These are phyloP conservation scores for Zychaea mexicana DNA, from an alignment of 371 early-diverging fungal species.

Conservation along the genomic window DNA sequence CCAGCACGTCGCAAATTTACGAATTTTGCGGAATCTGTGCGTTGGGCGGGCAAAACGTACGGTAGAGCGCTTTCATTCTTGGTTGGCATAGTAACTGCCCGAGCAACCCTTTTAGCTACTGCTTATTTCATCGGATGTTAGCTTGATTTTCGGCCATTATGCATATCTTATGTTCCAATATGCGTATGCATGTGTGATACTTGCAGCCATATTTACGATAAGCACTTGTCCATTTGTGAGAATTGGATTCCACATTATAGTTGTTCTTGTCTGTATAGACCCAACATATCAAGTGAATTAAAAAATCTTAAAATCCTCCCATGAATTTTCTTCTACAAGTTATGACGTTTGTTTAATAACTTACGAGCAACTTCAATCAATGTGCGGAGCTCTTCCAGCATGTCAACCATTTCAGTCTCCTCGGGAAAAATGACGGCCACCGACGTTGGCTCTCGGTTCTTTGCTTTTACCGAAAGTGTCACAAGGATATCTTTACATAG, in stretches of 20 bases:
- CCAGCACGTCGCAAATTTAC: slow-evolving; percentile 37
- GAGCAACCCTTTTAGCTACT: slow-evolving; percentile 14
- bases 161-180: background rate
- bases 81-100: slow-evolving; percentile 26
- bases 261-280: slow-evolving; percentile 8
- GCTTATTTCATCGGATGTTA: background rate
- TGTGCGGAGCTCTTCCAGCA: slow-evolving; percentile 22
- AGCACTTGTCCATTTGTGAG: slow-evolving; percentile 29
- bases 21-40: slow-evolving; percentile 35
- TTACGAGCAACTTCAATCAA: slow-evolving; percentile 19
- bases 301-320: background rate
- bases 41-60: slow-evolving; percentile 36
- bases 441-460: slow-evolving; percentile 10
- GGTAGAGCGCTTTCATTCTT: slow-evolving; percentile 23
- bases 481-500: slow-evolving; percentile 4
- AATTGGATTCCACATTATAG: background rate
- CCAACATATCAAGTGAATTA: background rate
- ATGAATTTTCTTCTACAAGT: too few relatives aligned
- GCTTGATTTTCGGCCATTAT: too few relatives aligned
- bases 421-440: slow-evolving; percentile 29
- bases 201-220: slow-evolving; percentile 26
- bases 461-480: background rate
- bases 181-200: background rate
- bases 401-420: slow-evolving; percentile 25
- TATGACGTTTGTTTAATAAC: too few relatives aligned